Evolutionary conservation across 768 basidiomycete species (phyloP).

Genomic region (Suillus sp.): DNA sequence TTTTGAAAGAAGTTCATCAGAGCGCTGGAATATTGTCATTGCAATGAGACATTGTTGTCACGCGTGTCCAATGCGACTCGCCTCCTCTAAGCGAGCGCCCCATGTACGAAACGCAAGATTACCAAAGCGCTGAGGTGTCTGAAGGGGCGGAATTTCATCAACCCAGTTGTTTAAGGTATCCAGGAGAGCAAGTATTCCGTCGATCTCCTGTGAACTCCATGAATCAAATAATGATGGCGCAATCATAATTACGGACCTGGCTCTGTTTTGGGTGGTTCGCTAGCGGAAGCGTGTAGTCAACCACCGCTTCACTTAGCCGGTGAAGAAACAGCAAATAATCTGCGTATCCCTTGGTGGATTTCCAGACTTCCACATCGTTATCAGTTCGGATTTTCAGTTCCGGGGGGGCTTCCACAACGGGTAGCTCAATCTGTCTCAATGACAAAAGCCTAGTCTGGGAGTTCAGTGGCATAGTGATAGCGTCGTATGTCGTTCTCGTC

Average conservation of each 20-base stretch:
- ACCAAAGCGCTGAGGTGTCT: slow-evolving; percentile 83
- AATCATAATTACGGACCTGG: slow-evolving; percentile 24
- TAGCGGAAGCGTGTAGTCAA: slow-evolving; percentile 59
- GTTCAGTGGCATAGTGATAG: slow-evolving; percentile 17
- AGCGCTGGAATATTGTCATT: slow-evolving; percentile 42
- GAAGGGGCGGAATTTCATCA: slow-evolving; percentile 73
- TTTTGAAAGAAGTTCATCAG: slow-evolving; percentile 48
- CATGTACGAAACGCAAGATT: slow-evolving; percentile 90
- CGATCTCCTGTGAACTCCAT: slow-evolving; percentile 43
- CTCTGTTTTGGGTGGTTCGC: slow-evolving; percentile 20
- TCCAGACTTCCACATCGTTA: slow-evolving; percentile 74
- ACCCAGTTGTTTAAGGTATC: slow-evolving; percentile 74
- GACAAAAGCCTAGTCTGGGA: slow-evolving; percentile 21
- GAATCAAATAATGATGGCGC: neutral
- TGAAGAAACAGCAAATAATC: slow-evolving; percentile 78
- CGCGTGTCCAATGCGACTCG: slow-evolving; percentile 29
- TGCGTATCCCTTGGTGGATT: slow-evolving; percentile 63
- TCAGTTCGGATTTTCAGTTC: slow-evolving; percentile 69
- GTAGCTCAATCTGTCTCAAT: slow-evolving; percentile 35
- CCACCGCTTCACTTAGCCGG: slow-evolving; percentile 75
- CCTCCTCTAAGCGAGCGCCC: slow-evolving; percentile 78
- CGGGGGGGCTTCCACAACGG: slow-evolving; percentile 36
- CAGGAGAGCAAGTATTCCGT: slow-evolving; percentile 55
- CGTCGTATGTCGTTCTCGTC: neutral
- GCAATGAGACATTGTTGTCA: slow-evolving; percentile 9